A percentile compares a stretch with the other conserved stretches of the same genome.
phyloP scores from a whole-genome alignment of 2,329 filamentous ascomycete species.

The Alternaria longipes region DNA sequence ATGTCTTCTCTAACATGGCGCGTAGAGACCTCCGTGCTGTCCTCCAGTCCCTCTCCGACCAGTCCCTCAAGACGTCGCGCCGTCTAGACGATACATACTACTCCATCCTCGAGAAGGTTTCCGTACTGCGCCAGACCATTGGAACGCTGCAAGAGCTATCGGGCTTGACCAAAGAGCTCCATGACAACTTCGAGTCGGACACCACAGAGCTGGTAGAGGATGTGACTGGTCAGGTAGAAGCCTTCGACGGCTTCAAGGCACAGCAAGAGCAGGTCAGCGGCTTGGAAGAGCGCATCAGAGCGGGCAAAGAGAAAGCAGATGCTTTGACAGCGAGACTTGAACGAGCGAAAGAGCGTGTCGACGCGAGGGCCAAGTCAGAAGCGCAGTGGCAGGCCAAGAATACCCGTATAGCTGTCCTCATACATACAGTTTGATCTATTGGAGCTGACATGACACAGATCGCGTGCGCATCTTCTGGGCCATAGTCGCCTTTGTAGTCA shows the following conservation, averaged over 20 bases:
- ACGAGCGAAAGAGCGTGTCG: conserved; percentile 69
- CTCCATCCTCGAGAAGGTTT: conserved; percentile 74
- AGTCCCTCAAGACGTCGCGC: conserved; percentile 70
- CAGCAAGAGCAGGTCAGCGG: conserved; percentile 71
- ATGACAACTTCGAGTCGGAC: conserved; percentile 67
- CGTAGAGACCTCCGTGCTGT: conserved; percentile 52
- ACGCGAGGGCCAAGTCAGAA: conserved; percentile 73
- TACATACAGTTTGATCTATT: neutral
- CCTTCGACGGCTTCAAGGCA: conserved; percentile 69
- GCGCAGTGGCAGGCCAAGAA: conserved; percentile 72
- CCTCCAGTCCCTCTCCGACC: conserved; percentile 61
- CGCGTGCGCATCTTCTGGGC: conserved; percentile 72
- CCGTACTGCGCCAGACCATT: conserved; percentile 70
- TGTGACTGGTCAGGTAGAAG: conserved; percentile 67
- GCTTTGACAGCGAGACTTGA: conserved; percentile 71
- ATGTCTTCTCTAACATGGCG: conserved; percentile 26
- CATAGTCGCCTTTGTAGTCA: conserved; percentile 58
- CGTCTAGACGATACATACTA: conserved; percentile 79
- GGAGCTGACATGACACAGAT: conserved; percentile 41
- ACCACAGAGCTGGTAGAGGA: conserved; percentile 68
- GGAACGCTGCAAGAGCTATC: conserved; percentile 73
- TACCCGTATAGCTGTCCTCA: conserved; percentile 47
- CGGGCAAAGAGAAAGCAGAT: conserved; percentile 67
- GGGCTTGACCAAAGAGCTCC: conserved; percentile 66
- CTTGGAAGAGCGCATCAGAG: conserved; percentile 69